Evolutionary conservation across 305 asterid species (phyloP).

Genomic region (Solanum hybrid): DNA sequence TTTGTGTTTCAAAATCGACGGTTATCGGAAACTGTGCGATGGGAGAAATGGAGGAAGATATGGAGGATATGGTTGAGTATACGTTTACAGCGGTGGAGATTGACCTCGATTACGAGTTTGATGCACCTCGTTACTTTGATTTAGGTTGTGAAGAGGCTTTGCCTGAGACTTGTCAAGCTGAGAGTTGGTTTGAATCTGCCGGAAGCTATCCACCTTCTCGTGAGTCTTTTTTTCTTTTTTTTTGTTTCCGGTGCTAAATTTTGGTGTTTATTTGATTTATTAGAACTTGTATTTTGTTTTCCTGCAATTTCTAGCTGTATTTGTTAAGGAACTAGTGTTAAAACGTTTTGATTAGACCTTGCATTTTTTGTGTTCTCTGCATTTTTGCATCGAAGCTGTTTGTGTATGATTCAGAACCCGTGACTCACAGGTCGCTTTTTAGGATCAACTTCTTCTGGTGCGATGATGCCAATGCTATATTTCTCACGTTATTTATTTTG

Average conservation of each 20-base stretch:
- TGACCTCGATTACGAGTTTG: slow-evolving; percentile 89
- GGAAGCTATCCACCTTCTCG: slow-evolving; percentile 89
- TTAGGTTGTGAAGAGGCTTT: slow-evolving; percentile 53
- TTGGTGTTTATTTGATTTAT: neutral
- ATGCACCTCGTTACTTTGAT: slow-evolving; percentile 73
- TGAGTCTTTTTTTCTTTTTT: slow-evolving; percentile 5
- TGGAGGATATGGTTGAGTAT: slow-evolving; percentile 37
- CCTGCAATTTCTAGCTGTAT: neutral
- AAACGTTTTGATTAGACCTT: neutral
- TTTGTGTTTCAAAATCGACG: neutral
- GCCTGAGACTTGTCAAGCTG: slow-evolving; percentile 48
- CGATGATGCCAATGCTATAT: neutral
- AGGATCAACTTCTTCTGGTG: neutral
- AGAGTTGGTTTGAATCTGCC: slow-evolving; percentile 78
- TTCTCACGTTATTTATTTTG: neutral
- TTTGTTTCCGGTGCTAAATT: neutral
- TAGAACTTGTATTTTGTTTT: neutral
- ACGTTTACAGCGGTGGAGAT: slow-evolving; percentile 63
- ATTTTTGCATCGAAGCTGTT: neutral
- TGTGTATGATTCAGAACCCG: neutral
- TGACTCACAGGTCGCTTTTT: neutral
- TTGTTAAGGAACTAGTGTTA: neutral
- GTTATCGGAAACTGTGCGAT: neutral
- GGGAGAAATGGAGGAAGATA: slow-evolving; percentile 52
- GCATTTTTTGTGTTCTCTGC: neutral